Conservation (phyloP, 495 filamentous ascomycete genomes). For the Aspergillus haitiensis region DNA sequence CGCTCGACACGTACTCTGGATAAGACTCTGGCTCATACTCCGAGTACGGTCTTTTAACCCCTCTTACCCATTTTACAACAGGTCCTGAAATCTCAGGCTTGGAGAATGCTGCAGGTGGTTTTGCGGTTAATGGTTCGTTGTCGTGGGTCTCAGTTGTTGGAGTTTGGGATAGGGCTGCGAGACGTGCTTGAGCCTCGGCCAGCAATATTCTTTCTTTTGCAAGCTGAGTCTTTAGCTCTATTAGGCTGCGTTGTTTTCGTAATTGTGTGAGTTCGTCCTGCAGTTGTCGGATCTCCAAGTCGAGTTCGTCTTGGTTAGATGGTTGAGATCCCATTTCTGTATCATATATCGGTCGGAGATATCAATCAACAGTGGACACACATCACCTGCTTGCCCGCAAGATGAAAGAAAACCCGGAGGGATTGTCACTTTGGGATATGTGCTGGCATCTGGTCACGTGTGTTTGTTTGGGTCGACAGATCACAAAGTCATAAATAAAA, state of each 20-base stretch:
- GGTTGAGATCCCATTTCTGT: not conserved
- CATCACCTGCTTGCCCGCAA: too few species aligned
- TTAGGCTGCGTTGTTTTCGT: constrained; percentile 14
- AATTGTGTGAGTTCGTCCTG: constrained; percentile 11
- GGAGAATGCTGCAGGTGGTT: too few species aligned
- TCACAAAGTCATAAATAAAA: too few species aligned
- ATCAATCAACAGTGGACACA: too few species aligned
- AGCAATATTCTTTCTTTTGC: constrained; percentile 13
- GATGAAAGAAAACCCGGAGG: too few species aligned
- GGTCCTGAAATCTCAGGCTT: too few species aligned
- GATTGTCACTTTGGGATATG: too few species aligned
- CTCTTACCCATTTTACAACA: too few species aligned
- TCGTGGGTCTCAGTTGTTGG: not conserved
- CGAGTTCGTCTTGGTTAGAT: not conserved
- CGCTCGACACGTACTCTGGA: too few species aligned
- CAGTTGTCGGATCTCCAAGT: constrained; percentile 4
- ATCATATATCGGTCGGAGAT: not conserved
- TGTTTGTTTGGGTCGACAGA: too few species aligned
- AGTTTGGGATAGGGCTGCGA: not conserved
- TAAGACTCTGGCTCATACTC: not conserved
- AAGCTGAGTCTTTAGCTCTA: constrained; percentile 13
- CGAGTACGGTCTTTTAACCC: constrained; percentile 13
- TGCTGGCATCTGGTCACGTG: too few species aligned
- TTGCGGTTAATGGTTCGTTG: too few species aligned
- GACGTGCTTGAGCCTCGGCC: not conserved